Conservation (phyloP, 75 land plant species). For the Azolla pinnata region DNA sequence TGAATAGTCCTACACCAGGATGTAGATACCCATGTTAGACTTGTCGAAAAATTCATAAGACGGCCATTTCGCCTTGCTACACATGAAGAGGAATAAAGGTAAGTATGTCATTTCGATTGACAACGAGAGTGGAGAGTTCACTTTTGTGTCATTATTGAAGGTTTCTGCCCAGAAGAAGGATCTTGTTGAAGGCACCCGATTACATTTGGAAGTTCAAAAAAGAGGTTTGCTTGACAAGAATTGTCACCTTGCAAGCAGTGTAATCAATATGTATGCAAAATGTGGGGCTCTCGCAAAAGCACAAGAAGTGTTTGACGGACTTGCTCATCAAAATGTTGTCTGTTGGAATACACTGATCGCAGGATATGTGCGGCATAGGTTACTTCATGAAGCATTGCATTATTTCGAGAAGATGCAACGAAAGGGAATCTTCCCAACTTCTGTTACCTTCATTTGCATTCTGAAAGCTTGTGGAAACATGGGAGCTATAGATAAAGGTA, state of each 20-base stretch:
- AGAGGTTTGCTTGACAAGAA: not conserved
- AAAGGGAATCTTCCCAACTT: constrained; percentile 9
- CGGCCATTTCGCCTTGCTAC: no score
- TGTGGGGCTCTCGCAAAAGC: constrained; percentile 7
- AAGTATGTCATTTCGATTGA: no score
- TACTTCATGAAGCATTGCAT: constrained; percentile 9
- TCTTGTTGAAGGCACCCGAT: not conserved
- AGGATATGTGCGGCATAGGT: constrained; percentile 22
- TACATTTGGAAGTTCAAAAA: not conserved
- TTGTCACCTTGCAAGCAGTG: not conserved
- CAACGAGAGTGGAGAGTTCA: no score
- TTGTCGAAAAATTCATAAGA: no score
- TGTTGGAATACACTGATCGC: constrained; percentile 26
- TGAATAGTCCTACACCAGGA: no score
- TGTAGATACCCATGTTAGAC: no score
- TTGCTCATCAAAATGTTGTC: constrained; percentile 7
- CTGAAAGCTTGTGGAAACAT: constrained; percentile 19
- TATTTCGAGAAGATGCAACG: constrained; percentile 13
- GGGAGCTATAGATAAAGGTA: no score
- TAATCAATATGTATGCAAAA: constrained; percentile 14
- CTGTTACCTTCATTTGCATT: constrained; percentile 12
- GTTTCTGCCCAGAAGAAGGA: not conserved
- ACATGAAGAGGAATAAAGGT: no score
- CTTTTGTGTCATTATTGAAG: not conserved
- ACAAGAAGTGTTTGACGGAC: constrained; percentile 8